Base-by-base conservation (phyloP, 352 stramenopile genomes). In the Phytophthora meadii region DNA sequence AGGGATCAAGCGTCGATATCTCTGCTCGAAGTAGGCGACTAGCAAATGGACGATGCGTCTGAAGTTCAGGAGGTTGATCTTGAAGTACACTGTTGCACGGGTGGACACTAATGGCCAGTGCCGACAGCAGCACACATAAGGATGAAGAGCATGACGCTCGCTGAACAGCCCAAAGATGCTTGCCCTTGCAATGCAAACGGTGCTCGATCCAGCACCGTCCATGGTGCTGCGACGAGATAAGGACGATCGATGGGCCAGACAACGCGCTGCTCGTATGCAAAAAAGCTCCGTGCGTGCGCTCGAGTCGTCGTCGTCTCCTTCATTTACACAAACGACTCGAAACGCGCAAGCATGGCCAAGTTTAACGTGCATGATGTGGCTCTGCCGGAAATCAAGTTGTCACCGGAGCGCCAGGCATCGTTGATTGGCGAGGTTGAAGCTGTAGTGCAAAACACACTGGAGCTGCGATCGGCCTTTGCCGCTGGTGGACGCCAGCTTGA, bases 321-420 rank as follows among this genome's bases (percentile, higher is more conserved):
- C 68, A 75, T 65, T 75, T 75, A 51, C 45, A 54, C 61, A 75
- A 68, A 72, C 50, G 47, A 65, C 68, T n/a, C 32, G 27, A n/a
- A 71, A 41, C 52, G 17, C 57, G 17, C 45, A 75, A 70, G 66
- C 32, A 78, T 79, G 68, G 64, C 53, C 55, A 76, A 74, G 59
- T 80, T 80, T 70, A 76, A 79, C 59, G 56, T 77, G 22, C 55
- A 75, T 55, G 66, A 79, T 22, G 74, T 70, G 44, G 53, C 53
- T 2, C 54, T 79, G 27, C 74, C 74, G 15, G 53, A 62, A 4
- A 54, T 81, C 22, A 49, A 64, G 34, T 42, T 84, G 19, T 48
- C 63, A 0, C 57, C 55, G 6, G 63, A 81, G 22, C 61, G 72
- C 34, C 15, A 62, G 5, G 60, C 59, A 5, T 36, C 62, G 3